phyloP scores from a whole-genome alignment of 352 stramenopile species.

The Blastocystis hominis region DNA sequence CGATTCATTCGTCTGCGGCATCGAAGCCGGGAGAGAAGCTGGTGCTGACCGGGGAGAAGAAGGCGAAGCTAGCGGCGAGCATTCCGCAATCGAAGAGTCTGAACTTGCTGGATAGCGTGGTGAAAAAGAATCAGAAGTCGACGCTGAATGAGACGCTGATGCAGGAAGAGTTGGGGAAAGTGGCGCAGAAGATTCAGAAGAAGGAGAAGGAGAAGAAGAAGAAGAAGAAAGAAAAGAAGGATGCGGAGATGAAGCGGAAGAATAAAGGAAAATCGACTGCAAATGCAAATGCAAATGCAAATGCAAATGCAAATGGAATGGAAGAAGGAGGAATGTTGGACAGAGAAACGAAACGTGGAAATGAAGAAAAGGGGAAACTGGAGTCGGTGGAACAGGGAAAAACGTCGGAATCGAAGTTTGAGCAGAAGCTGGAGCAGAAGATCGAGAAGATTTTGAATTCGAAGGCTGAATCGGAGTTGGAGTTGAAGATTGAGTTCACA shows the following conservation, averaged over 20 bases:
- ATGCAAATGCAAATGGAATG: neutral
- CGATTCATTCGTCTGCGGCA: neutral
- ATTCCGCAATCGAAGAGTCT: neutral
- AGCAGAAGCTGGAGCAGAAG: neutral
- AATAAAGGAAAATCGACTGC: neutral
- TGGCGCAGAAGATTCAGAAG: neutral
- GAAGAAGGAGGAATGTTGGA: neutral
- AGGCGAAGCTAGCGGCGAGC: neutral
- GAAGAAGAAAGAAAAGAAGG: neutral
- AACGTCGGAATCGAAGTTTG: neutral
- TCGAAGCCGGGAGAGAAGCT: neutral
- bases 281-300: neutral
- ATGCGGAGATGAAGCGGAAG: neutral
- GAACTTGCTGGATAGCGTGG: neutral
- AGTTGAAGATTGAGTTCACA: neutral
- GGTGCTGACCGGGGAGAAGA: neutral
- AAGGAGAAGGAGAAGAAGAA: constrained; percentile 27
- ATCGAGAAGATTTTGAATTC: neutral
- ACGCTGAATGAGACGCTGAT: neutral
- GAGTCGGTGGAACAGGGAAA: neutral
- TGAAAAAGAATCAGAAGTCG: neutral
- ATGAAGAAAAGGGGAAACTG: neutral
- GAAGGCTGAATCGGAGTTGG: neutral
- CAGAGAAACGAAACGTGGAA: neutral
- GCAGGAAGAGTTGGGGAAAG: neutral